Evolutionary conservation across 768 basidiomycete species (phyloP).

Genomic region (Mycena galopus): DNA sequence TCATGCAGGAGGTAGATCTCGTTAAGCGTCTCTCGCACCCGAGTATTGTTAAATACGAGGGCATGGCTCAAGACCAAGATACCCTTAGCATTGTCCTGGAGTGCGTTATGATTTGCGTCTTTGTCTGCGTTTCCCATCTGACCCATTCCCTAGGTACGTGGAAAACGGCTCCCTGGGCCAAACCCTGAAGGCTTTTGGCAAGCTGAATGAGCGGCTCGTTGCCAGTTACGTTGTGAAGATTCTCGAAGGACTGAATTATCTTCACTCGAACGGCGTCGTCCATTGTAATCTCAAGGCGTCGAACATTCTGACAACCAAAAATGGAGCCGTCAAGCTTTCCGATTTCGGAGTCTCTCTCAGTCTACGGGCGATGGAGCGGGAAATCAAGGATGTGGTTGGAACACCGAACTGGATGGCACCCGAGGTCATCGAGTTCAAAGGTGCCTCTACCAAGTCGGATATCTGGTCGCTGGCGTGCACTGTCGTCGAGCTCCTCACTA

Average conservation of each 20-base stretch:
- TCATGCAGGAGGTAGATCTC: conserved; percentile 95
- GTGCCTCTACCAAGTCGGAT: conserved; percentile 92
- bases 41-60: conserved; percentile 97
- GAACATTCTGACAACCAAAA: conserved; percentile 99
- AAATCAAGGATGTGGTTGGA: conserved; percentile 89
- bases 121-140: conserved; percentile 28
- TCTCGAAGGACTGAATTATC: conserved; percentile 93
- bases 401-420: conserved; percentile 99
- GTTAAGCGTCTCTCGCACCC: conserved; percentile 93
- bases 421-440: conserved; percentile 95
- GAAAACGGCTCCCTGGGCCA: conserved; percentile 97
- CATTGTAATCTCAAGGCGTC: conserved; percentile 99
- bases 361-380: conserved; percentile 88
- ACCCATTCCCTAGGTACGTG: conserved; percentile 75
- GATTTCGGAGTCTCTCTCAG: conserved; percentile 99
- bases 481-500: conserved; percentile 93
- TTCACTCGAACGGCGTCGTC: conserved; percentile 91
- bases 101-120: conserved; percentile 62
- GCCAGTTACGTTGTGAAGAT: conserved; percentile 97
- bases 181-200: conserved; percentile 93
- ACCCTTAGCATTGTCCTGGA: conserved; percentile 94
- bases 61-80: conserved; percentile 92
- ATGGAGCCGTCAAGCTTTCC: conserved; percentile 95
- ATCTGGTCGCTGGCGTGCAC: conserved; percentile 98
- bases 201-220: conserved; percentile 91